Conservation (phyloP, 2,329 filamentous ascomycete genomes). For the Paracorniculantispora psalliotae region DNA sequence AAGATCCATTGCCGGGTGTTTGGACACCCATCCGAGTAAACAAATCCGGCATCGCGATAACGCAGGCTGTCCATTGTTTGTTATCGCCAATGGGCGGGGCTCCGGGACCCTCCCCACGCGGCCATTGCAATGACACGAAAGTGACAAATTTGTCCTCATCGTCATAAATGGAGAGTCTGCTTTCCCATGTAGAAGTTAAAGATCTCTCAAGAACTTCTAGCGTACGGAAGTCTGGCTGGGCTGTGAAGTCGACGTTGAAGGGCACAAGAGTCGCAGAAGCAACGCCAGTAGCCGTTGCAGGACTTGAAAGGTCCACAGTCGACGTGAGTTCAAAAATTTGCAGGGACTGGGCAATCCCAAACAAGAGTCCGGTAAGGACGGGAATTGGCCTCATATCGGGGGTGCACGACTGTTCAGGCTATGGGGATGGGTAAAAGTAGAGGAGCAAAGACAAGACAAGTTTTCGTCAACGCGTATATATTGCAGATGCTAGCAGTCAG, state of each 20-base stretch:
- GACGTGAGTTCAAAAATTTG: background rate
- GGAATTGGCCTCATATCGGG: too few species aligned
- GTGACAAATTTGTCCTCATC: background rate
- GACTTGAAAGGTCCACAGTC: background rate
- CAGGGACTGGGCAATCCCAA: background rate
- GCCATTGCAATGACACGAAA: background rate
- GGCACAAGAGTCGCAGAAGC: background rate
- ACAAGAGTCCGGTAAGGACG: background rate
- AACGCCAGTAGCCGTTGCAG: background rate
- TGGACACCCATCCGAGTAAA: background rate
- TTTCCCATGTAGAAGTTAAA: background rate
- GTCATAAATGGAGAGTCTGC: background rate
- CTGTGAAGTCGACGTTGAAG: background rate
- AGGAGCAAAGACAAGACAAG: too few species aligned
- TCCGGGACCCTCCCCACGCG: background rate
- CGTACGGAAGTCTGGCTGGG: background rate
- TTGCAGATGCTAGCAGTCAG: too few species aligned
- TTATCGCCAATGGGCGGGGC: background rate
- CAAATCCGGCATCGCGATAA: background rate
- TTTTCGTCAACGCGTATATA: too few species aligned
- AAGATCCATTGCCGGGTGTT: background rate
- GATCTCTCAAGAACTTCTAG: background rate
- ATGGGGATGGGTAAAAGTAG: too few species aligned
- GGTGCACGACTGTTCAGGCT: too few species aligned
- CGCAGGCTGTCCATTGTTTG: background rate